Evolutionary conservation across 495 filamentous ascomycete genomes (phyloP), one percentile per base, ranked within the genome.

Genomic region (Mycothermus thermophilus): DNA sequence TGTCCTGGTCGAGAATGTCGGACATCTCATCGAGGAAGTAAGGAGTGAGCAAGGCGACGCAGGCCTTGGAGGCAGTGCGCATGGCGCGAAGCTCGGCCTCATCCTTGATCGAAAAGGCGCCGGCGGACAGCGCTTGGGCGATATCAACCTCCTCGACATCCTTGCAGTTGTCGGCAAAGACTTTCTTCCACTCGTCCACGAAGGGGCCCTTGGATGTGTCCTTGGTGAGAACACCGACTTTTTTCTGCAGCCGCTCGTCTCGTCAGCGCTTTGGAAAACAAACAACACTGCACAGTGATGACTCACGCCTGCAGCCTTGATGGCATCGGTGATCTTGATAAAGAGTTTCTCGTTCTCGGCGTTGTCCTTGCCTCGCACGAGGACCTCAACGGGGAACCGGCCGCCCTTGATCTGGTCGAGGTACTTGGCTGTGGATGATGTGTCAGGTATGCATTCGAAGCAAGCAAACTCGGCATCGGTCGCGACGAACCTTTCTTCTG

Each of bases 11-110:
- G 37, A 99, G 72, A 32, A 95, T 74, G 40, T 77, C 77, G 27
- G 88, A 93, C 86, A 99, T 95, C 52, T 94, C 83, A 53, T 96
- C 92, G 35, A 95, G 75, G 53, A 95, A 95, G 56, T 86, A 96
- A 35, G 84, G 81, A 15, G 80, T 80, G 73, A 96, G 83, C 22
- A 95, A 64, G 27, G 83, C 86, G 39, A 87, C 85, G 41, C 86
- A 92, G 20, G 88, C 87, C 47, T 87, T 75, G 10, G 90, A 92
- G 3, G 90, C 84, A 46, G 84, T 87, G 28, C 92, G 76, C 70
- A 96, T 93, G 1, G 79, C 76, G 27, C 92, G 85, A 68, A 97
- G 63, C 57, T 99, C 90, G 41, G 80, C 77, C 38, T 94, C 87
- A 57, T 95, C 92, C 59, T 99, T 99, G 40, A 94, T 72, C n/a